Base-by-base conservation (phyloP, 2,329 filamentous ascomycete genomes). In the Colletotrichum plurivorum region DNA sequence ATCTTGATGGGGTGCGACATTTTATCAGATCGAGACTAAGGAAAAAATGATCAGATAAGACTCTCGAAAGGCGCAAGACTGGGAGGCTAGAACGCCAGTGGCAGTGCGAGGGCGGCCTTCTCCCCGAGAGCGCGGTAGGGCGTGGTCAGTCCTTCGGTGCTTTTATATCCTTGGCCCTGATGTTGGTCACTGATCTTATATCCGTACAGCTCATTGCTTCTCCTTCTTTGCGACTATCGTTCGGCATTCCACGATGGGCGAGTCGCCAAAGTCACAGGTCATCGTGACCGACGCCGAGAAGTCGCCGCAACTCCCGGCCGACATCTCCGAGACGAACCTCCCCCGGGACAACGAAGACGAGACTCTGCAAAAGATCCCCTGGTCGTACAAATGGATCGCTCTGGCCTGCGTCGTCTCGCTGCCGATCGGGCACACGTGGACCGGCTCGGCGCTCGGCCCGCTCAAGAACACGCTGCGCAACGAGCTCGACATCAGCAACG, bases 371-470 rank as follows among this genome's bases (percentile, higher is more conserved):
- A 25, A 20, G 3, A 72, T 74, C 31, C 73, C 72, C 1, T 68
- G 60, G 66, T 71, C 59, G 1, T 75, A 75, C 71, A 74, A 74
- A 52, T 74, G 73, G 73, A 73, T 71, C 12, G 73, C 73, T 4
- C 69, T 75, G 3, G 45, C 63, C 8, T 73, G 71, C 31, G 68
- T 75, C 45, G 71, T 75, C 18, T 59, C 71, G 10, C 63, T 75
- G 5, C 73, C 73, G 18, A 74, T 75, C 22, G 73, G 73, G 0
- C 69, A 74, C 10, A 74, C 63, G 22, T 75, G 72, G 71, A 74
- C 72, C 1, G 62, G 65, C 16, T 63, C 73, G 6, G 65, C 61
- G 9, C 65, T 75, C 0, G 72, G 73, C n/a, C 73, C 73, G 16
- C 62, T 74, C 22, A 75, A 75, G 56, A 75, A 73, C 52, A 75